phyloP scores from a whole-genome alignment of 345 rosid species.

The Euphorbia peplus region DNA sequence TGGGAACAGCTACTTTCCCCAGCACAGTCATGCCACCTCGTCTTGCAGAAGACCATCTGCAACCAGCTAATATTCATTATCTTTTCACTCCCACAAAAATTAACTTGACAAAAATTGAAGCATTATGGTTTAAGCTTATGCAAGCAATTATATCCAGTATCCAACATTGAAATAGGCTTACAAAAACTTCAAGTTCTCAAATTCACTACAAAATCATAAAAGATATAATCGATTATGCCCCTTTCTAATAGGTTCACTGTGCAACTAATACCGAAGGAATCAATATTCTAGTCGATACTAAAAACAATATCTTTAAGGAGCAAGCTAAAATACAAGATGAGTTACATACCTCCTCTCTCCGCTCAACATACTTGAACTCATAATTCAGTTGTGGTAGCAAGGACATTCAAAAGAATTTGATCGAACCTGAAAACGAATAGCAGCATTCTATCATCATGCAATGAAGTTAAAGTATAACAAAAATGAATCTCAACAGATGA shows the following conservation, averaged over 20 bases:
- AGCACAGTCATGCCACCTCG: slow-evolving; percentile 87
- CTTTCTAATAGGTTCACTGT: neutral
- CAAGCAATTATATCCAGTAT: neutral
- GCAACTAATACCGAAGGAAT: neutral
- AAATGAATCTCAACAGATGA: neutral
- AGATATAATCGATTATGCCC: neutral
- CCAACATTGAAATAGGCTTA: neutral
- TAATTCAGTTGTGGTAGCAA: slow-evolving; percentile 31
- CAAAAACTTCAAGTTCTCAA: neutral
- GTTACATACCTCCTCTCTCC: slow-evolving; percentile 59
- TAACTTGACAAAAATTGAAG: neutral
- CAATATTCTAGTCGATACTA: neutral
- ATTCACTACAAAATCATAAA: neutral
- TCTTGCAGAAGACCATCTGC: slow-evolving; percentile 81
- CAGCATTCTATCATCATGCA: slow-evolving; percentile 9
- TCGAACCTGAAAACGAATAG: slow-evolving; percentile 23
- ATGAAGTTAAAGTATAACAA: neutral
- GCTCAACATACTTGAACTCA: slow-evolving; percentile 48
- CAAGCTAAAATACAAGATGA: neutral
- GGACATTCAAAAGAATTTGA: slow-evolving; percentile 45
- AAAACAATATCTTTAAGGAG: neutral
- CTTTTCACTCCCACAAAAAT: neutral
- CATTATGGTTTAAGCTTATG: neutral
- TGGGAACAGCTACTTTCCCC: slow-evolving; percentile 96
- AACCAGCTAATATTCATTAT: neutral